Percentiles rank a stretch among this genome's conserved stretches.
These are phyloP conservation scores for Cucurbita maxima DNA, from an alignment of 306 rosid genomes.

Conservation along the genomic window DNA sequence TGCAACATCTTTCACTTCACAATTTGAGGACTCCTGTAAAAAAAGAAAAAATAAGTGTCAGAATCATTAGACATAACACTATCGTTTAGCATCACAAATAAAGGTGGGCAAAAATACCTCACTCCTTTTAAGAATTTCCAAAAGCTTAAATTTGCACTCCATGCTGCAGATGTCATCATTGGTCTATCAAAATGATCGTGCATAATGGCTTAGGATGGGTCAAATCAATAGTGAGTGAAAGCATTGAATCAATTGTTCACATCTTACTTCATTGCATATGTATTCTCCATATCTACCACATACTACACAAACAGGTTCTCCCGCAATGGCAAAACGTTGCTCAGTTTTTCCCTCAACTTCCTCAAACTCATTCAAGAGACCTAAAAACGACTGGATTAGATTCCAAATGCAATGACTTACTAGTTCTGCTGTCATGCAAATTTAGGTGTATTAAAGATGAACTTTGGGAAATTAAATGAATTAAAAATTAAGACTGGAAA, in stretches of 20 bases:
- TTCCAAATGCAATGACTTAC: not conserved
- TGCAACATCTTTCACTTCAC: slow-evolving; percentile 18
- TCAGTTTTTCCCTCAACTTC: slow-evolving; percentile 43
- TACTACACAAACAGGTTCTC: slow-evolving; percentile 71
- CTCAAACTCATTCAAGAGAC: slow-evolving; percentile 18
- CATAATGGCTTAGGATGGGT: slow-evolving; percentile 4
- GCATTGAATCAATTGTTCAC: not conserved
- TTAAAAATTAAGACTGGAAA: not conserved
- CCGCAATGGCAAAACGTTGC: slow-evolving; percentile 53
- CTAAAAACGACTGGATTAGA: slow-evolving; percentile 15
- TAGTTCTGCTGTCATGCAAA: not conserved
- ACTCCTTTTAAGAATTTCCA: slow-evolving; percentile 28
- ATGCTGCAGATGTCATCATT: slow-evolving; percentile 77
- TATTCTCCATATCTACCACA: slow-evolving; percentile 87
- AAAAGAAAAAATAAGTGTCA: slow-evolving; percentile 3
- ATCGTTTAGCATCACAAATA: not conserved
- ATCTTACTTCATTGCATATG: slow-evolving; percentile 61
- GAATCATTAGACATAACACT: slow-evolving; percentile 2
- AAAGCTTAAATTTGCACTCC: slow-evolving; percentile 70
- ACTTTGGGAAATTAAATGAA: not conserved
- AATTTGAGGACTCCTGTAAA: slow-evolving; percentile 29
- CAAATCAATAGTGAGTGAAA: slow-evolving; percentile 2
- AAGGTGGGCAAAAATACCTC: slow-evolving; percentile 21
- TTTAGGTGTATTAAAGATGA: not conserved
- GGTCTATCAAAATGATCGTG: slow-evolving; percentile 36